Conservation (phyloP, 2,329 filamentous ascomycete genomes). For the Knoxdaviesia capensis region DNA sequence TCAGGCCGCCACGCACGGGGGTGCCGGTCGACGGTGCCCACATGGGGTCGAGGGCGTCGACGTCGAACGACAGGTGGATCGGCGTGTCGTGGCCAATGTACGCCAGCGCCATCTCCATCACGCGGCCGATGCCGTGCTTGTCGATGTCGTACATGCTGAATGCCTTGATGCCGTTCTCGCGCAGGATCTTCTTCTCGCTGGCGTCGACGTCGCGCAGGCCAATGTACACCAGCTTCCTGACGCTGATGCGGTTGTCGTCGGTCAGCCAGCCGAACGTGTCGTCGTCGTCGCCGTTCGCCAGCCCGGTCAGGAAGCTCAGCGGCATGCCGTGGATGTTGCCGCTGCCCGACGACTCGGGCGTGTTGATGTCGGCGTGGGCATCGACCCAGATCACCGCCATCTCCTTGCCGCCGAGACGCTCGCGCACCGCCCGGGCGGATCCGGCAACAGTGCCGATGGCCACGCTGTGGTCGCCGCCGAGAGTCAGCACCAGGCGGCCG, state of each 20-base stretch:
- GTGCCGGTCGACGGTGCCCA: conserved; percentile 95
- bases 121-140: conserved; percentile 79
- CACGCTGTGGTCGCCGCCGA: conserved; percentile 92
- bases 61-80: conserved; percentile 92
- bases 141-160: conserved; percentile 99
- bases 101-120: conserved; percentile 95
- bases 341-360: conserved; percentile 69
- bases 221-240: conserved; percentile 89
- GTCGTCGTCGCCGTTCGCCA: conserved; percentile 55
- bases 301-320: conserved; percentile 71
- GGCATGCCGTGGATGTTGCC: conserved; percentile 99
- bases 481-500: conserved; percentile 75
- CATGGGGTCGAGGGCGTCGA: conserved; percentile 87
- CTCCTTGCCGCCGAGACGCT: conserved; percentile 52
- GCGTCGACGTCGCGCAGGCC: conserved; percentile 80
- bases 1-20: conserved; percentile 80
- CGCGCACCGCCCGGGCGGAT: conserved; percentile 65
- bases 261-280: conserved; percentile 83
- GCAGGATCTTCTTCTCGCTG: conserved; percentile 83
- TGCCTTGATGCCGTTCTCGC: conserved; percentile 78
- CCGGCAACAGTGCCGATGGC: conserved; percentile 87
- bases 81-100: conserved; percentile 90
- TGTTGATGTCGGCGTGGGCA: conserved; percentile 95
- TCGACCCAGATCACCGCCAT: conserved; percentile 98
- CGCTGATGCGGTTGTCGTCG: conserved; percentile 46